Percentiles rank a stretch among this genome's conserved stretches.
Evolutionary conservation across 73 alveolate genomes (phyloP).

Genomic region (Paramecium tetraurelia): DNA sequence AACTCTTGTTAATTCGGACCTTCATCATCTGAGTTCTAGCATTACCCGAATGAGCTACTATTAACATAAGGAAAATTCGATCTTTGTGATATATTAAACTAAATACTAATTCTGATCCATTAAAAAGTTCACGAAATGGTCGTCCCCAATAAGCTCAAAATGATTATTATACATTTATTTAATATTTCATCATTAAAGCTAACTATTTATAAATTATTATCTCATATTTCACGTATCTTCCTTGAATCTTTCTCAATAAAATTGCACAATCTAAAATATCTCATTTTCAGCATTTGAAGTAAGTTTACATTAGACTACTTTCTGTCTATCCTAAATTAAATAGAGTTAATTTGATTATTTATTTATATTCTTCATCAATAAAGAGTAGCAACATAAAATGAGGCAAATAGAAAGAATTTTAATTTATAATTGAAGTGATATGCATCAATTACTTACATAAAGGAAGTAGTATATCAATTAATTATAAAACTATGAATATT

Average conservation of each 20-base stretch:
- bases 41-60: not conserved
- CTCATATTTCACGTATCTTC: not conserved
- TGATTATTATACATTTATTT: not conserved
- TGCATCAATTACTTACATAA: too few species aligned
- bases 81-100: not conserved
- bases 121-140: not conserved
- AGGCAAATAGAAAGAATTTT: too few species aligned
- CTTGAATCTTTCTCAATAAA: not conserved
- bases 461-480: too few species aligned
- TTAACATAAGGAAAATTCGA: not conserved
- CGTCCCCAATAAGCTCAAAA: not conserved
- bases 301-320: too few species aligned
- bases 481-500: too few species aligned
- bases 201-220: not conserved
- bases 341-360: too few species aligned
- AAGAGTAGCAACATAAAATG: too few species aligned
- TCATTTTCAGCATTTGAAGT: too few species aligned
- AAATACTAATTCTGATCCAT: not conserved
- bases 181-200: conserved; percentile 3
- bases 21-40: not conserved
- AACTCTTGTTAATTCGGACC: not conserved
- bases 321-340: too few species aligned
- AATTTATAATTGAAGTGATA: too few species aligned
- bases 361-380: too few species aligned
- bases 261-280: not conserved